A percentile compares a stretch with the other conserved stretches of the same genome.
phyloP scores from a whole-genome alignment of 176 grass and related monocot genomes.

The Tillandsia leiboldiana region DNA sequence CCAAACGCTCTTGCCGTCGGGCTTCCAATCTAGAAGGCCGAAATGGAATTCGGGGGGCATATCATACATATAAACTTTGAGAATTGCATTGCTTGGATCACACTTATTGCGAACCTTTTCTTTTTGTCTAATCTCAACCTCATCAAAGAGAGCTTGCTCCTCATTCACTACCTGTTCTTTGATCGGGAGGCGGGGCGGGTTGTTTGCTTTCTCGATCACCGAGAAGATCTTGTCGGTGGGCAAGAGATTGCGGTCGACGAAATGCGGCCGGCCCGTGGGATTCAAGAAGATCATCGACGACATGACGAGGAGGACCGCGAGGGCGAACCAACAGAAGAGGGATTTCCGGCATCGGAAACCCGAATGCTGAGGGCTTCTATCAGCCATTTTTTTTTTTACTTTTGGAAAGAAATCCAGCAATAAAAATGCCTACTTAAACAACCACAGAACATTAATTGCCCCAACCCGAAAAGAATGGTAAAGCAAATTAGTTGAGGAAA shows the following conservation, averaged over 20 bases:
- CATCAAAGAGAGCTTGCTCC: not conserved
- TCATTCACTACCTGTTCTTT: not conserved
- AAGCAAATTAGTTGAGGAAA: not conserved
- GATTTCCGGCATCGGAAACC: constrained; percentile 21
- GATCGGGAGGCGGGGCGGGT: not conserved
- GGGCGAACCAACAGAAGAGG: constrained; percentile 24
- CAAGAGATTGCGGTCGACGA: constrained; percentile 19
- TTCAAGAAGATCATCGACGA: constrained; percentile 22
- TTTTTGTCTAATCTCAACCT: constrained; percentile 10
- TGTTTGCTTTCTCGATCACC: constrained; percentile 14
- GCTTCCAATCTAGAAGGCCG: constrained; percentile 61
- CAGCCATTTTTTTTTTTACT: constrained; percentile 18
- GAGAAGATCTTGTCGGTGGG: constrained; percentile 28
- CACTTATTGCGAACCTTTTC: constrained; percentile 24
- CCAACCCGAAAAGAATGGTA: not conserved
- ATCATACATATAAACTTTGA: constrained; percentile 91
- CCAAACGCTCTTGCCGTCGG: constrained; percentile 39
- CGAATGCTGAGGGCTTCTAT: constrained; percentile 19
- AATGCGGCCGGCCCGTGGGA: constrained; percentile 11
- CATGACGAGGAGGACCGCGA: constrained; percentile 25
- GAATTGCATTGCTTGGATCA: constrained; percentile 23
- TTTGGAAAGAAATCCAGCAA: not conserved
- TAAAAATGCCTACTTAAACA: not conserved
- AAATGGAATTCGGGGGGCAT: constrained; percentile 84
- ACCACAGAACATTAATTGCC: constrained; percentile 1